These are phyloP conservation scores for Wickerhamomyces ciferrii DNA, from an alignment of 805 yeast genomes.

Conservation along the genomic window DNA sequence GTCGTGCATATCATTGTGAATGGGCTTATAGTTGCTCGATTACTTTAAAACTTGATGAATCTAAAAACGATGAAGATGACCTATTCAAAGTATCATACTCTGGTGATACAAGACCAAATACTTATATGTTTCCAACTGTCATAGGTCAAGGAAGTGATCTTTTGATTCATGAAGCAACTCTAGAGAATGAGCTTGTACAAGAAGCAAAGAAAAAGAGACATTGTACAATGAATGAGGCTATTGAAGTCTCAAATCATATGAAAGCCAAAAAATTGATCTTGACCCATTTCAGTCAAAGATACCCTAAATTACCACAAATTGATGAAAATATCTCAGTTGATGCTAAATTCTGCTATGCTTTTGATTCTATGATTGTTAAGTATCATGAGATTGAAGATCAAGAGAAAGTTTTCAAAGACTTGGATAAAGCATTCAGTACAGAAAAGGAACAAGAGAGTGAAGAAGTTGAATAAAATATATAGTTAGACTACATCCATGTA, in stretches of 20 bases:
- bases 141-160: conserved; percentile 68
- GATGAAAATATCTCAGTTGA: conserved; percentile 22
- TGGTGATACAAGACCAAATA: conserved; percentile 90
- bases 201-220: conserved; percentile 85
- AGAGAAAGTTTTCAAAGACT: conserved; percentile 17
- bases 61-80: conserved; percentile 5
- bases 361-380: conserved; percentile 57
- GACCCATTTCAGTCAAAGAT: conserved; percentile 93
- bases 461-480: conserved; percentile 3
- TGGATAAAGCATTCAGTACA: conserved; percentile 26
- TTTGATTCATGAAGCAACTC: conserved; percentile 89
- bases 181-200: conserved; percentile 68
- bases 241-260: conserved; percentile 67
- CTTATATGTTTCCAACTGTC: conserved; percentile 44
- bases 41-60: conserved; percentile 29
- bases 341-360: conserved; percentile 46
- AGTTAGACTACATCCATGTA: conserved; percentile 1
- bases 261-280: conserved; percentile 61
- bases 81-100: conserved; percentile 73
- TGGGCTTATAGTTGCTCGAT: conserved; percentile 72
- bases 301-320: conserved; percentile 49
- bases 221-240: conserved; percentile 85
- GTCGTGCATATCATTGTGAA: conserved; percentile 80
- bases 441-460: conserved; percentile 21
- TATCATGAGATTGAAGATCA: conserved; percentile 39